Percentiles rank a stretch among this genome's conserved stretches.
Conservation (phyloP, 257 asterid genomes). For the Nicotiana attenuata region DNA sequence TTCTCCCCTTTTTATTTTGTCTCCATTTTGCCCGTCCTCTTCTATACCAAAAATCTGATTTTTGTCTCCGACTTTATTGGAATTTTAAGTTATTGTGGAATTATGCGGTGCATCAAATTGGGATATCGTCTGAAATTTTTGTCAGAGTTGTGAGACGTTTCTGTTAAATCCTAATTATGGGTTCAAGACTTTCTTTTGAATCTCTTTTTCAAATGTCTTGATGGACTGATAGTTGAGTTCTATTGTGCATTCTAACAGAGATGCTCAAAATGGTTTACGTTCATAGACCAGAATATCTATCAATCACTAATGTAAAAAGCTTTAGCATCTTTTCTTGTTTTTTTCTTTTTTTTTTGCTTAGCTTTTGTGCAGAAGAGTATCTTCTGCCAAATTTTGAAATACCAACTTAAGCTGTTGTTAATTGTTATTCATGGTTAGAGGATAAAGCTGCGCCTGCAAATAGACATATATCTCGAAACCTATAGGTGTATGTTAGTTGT, state of each 20-base stretch:
- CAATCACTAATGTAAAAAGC: neutral
- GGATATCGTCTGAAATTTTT: neutral
- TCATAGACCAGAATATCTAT: neutral
- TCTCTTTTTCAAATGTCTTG: neutral
- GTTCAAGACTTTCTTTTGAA: neutral
- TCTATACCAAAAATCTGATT: neutral
- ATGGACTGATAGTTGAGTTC: neutral
- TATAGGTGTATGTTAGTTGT: neutral
- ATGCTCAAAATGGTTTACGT: neutral
- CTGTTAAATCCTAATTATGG: neutral
- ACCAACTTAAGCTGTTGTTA: neutral
- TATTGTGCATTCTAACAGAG: neutral
- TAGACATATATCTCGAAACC: neutral
- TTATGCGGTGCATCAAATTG: neutral
- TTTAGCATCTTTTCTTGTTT: neutral
- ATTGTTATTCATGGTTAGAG: neutral
- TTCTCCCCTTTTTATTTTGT: neutral
- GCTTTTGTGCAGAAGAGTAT: neutral
- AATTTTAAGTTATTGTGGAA: neutral
- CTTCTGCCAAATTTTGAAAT: neutral
- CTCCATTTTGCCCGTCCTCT: neutral
- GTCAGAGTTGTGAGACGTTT: neutral
- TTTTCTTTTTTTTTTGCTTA: neutral
- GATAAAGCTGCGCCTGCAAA: neutral
- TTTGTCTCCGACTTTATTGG: neutral